These are phyloP conservation scores for Helianthus annuus DNA, from an alignment of 129 eudicot species.

Conservation along the genomic window HanXRQr2.0-SUNRISE NC_035440.2:156802839-156803338, in stretches of 20 bases:
- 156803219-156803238: conserved; percentile 89
- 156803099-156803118: conserved; percentile 96
- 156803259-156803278: conserved; percentile 96
- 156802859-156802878: conserved; percentile 92
- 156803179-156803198: neutral
- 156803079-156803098: conserved; percentile 69
- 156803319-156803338: conserved; percentile 43
- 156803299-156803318: conserved; percentile 75
- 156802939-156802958: conserved; percentile 13
- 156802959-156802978: neutral
- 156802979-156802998: conserved; percentile 10
- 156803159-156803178: neutral
- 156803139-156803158: conserved; percentile 17
- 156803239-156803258: conserved; percentile 93
- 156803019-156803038: conserved; percentile 95
- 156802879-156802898: conserved; percentile 97
- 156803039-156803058: conserved; percentile 72
- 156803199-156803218: neutral
- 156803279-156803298: conserved; percentile 96
- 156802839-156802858: conserved; percentile 59
- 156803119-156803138: conserved; percentile 96
- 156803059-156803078: conserved; percentile 98
- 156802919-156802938: conserved; percentile 93
- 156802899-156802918: conserved; percentile 74
- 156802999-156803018: conserved; percentile 61